Percentiles rank a stretch among this genome's conserved stretches.
These are phyloP conservation scores for Hemileia vastatrix DNA, from an alignment of 1,284 basidiomycete species.

Conservation along the genomic window DNA sequence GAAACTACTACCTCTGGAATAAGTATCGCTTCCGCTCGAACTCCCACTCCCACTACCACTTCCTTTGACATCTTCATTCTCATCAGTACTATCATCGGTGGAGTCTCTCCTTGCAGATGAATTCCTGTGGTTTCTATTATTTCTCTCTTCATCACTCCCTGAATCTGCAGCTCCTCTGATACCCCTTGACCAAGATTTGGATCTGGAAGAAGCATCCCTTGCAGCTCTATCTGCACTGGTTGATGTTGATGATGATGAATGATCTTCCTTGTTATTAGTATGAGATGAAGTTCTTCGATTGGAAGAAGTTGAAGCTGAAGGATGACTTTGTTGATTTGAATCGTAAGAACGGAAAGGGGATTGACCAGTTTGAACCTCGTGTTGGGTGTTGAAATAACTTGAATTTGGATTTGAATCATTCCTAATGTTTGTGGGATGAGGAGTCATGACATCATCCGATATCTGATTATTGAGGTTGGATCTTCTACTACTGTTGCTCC, in stretches of 20 bases:
- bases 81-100: constrained; percentile 23
- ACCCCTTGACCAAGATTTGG: too few species aligned
- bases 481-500: background rate
- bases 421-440: background rate
- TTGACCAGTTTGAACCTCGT: too few species aligned
- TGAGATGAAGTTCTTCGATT: too few species aligned
- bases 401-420: constrained; percentile 4
- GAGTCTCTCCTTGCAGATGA: constrained; percentile 12
- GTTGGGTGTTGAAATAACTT: too few species aligned
- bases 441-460: background rate
- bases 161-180: constrained; percentile 20
- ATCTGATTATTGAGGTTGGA: background rate
- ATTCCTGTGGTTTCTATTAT: background rate
- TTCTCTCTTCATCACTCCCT: constrained; percentile 11
- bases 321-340: too few species aligned
- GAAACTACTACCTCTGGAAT: constrained; percentile 21
- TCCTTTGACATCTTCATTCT: constrained; percentile 25
- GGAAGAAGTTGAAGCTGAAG: too few species aligned
- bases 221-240: too few species aligned
- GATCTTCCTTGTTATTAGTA: too few species aligned
- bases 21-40: constrained; percentile 18
- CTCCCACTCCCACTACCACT: constrained; percentile 20
- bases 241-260: too few species aligned
- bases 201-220: too few species aligned
- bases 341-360: too few species aligned